Conservation (phyloP, 768 basidiomycete genomes). For the Panellus pusillus region DNA sequence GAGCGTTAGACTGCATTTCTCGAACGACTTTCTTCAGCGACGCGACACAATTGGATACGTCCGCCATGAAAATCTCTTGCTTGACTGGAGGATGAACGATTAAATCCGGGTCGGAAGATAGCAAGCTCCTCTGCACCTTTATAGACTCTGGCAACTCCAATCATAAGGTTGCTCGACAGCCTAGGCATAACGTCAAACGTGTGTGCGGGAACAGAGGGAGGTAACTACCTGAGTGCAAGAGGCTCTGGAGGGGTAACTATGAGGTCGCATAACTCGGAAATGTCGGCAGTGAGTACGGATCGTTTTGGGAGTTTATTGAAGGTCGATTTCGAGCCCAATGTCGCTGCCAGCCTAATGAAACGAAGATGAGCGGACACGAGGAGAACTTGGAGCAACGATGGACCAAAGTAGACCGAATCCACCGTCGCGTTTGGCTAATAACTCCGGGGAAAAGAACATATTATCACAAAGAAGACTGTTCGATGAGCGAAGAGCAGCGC, state of each 20-base stretch:
- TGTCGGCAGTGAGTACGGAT: constrained; percentile 84
- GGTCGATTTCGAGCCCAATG: constrained; percentile 82
- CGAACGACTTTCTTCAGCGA: constrained; percentile 78
- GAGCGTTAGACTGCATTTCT: constrained; percentile 52
- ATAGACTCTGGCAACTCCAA: constrained; percentile 67
- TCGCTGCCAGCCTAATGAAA: constrained; percentile 78
- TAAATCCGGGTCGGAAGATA: neutral
- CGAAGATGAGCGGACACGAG: neutral
- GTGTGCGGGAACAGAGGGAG: neutral
- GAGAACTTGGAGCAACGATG: neutral
- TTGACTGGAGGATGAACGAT: constrained; percentile 51
- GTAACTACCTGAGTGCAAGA: constrained; percentile 61
- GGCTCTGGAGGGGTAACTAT: constrained; percentile 86
- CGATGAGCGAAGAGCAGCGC: neutral
- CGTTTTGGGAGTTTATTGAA: constrained; percentile 82
- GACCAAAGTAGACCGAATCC: constrained; percentile 91
- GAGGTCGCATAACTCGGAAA: constrained; percentile 74
- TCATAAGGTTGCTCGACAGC: constrained; percentile 84
- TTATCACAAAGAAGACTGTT: neutral
- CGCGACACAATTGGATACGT: constrained; percentile 76
- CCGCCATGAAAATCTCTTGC: constrained; percentile 78
- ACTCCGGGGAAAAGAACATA: constrained; percentile 89
- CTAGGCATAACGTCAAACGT: constrained; percentile 1
- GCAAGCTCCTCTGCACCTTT: constrained; percentile 34
- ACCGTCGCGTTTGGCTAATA: constrained; percentile 79